These are phyloP conservation scores for Euphorbia peplus DNA, from an alignment of 345 rosid genomes.

Conservation along the genomic window DNA sequence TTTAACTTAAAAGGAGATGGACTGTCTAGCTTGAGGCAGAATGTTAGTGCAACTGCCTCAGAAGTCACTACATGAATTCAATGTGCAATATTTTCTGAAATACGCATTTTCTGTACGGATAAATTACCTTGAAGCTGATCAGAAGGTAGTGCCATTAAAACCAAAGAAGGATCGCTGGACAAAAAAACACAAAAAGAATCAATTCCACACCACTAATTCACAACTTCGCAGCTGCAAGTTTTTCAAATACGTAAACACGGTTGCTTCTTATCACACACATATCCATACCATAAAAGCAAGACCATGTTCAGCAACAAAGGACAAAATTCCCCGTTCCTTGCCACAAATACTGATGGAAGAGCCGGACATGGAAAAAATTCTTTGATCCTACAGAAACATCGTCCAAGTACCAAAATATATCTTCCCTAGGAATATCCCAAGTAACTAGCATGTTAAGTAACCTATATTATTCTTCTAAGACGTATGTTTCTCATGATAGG, in stretches of 20 bases:
- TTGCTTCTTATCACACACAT: background rate
- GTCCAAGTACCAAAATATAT: too few species aligned
- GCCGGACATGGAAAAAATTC: background rate
- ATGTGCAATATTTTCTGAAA: background rate
- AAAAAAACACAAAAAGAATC: background rate
- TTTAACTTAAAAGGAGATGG: background rate
- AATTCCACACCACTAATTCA: background rate
- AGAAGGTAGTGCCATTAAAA: slow-evolving; percentile 78
- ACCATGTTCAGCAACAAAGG: background rate
- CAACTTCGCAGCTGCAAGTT: too few species aligned
- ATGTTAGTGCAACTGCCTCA: background rate
- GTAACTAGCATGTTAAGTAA: too few species aligned
- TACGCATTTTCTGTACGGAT: background rate
- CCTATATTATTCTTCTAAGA: too few species aligned
- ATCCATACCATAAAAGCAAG: background rate
- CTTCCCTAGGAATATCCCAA: too few species aligned
- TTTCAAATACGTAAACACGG: too few species aligned
- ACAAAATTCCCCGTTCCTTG: too few species aligned
- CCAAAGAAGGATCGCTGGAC: slow-evolving; percentile 65
- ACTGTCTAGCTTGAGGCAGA: background rate
- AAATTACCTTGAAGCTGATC: slow-evolving; percentile 19
- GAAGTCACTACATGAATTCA: background rate
- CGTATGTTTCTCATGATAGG: too few species aligned
- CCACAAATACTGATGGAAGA: background rate
- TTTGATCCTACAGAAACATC: too few species aligned